Conservation (phyloP, 768 basidiomycete genomes). For the Russula earlei region DNA sequence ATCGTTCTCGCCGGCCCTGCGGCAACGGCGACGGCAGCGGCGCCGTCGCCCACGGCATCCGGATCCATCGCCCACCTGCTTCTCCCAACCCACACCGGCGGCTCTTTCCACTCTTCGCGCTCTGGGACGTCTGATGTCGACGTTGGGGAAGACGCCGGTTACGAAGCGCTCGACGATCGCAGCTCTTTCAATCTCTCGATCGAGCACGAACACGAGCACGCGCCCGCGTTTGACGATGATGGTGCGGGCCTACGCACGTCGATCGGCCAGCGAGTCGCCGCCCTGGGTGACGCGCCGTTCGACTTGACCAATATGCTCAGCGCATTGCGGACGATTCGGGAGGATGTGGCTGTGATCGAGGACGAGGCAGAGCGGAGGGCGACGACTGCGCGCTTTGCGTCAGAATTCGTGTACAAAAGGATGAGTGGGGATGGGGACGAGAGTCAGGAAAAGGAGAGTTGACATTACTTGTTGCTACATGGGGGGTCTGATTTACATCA, state of each 20-base stretch:
- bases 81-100: constrained; percentile 24
- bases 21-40: not conserved
- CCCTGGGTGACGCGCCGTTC: constrained; percentile 6
- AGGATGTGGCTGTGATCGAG: constrained; percentile 16
- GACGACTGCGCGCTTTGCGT: constrained; percentile 16
- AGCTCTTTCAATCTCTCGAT: not conserved
- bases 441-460: not conserved
- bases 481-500: not conserved
- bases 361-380: constrained; percentile 16
- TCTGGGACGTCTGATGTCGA: constrained; percentile 50
- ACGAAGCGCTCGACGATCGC: constrained; percentile 18
- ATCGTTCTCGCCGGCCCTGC: not conserved
- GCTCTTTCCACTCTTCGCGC: constrained; percentile 43
- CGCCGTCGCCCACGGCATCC: too few species aligned
- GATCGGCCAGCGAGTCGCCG: not conserved
- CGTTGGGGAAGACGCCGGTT: constrained; percentile 3
- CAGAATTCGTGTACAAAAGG: constrained; percentile 15
- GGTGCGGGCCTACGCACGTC: not conserved
- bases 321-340: constrained; percentile 9
- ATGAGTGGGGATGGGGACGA: constrained; percentile 14
- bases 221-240: not conserved
- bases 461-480: not conserved
- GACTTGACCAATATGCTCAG: constrained; percentile 12
- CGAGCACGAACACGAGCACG: constrained; percentile 7
- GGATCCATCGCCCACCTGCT: constrained; percentile 11